These are phyloP conservation scores for Ascomycota sp. DNA, from an alignment of 2,329 filamentous ascomycete species.

Conservation along the genomic window DNA sequence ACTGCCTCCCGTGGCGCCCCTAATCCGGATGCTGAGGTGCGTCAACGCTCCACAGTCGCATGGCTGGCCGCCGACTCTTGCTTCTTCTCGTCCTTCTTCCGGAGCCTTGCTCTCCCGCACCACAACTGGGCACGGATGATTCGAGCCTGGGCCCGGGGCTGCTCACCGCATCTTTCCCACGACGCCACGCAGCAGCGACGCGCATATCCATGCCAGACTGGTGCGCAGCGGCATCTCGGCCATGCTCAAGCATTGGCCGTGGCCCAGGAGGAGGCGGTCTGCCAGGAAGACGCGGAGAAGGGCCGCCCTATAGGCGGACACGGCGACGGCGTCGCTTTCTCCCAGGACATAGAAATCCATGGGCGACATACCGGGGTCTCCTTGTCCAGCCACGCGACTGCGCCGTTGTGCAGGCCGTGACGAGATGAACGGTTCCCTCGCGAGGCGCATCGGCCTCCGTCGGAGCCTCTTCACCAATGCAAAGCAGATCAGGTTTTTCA, in stretches of 20 bases:
- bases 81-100: background rate
- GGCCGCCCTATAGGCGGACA: conserved; percentile 14
- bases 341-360: conserved; percentile 27
- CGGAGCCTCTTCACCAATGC: conserved; percentile 22
- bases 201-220: conserved; percentile 2
- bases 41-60: no score
- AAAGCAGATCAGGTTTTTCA: conserved; percentile 19
- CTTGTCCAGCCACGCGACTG: background rate
- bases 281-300: conserved; percentile 22
- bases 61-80: no score
- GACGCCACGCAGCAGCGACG: background rate
- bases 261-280: conserved; percentile 18
- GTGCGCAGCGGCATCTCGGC: conserved; percentile 7
- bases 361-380: conserved; percentile 21
- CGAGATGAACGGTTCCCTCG: conserved; percentile 20
- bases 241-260: conserved; percentile 8
- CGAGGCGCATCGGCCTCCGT: conserved; percentile 17
- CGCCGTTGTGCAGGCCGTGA: conserved; percentile 4
- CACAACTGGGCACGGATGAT: background rate
- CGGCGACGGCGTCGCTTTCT: conserved; percentile 8
- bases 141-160: background rate
- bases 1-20: no score
- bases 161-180: background rate
- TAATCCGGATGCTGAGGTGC: no score
- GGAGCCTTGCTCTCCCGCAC: background rate